These are phyloP conservation scores for Yamadazyma pseudoaaseri DNA, from an alignment of 1,139 yeast genomes.

Conservation along the genomic window DNA sequence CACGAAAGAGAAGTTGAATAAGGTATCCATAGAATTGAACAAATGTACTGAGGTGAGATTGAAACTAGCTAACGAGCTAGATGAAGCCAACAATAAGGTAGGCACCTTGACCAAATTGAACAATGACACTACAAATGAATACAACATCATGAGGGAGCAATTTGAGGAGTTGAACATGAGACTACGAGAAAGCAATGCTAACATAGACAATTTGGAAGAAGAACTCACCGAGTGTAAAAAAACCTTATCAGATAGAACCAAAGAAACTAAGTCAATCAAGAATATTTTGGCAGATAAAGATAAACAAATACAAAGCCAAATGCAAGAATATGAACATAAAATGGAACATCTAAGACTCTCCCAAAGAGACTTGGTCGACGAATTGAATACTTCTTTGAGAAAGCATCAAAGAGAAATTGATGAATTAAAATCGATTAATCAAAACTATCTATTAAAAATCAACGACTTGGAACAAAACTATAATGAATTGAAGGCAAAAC, in stretches of 20 bases:
- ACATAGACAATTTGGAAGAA: conserved; percentile 71
- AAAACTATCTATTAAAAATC: conserved; percentile 27
- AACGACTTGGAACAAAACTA: conserved; percentile 42
- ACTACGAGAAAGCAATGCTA: conserved; percentile 59
- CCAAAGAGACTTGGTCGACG: conserved; percentile 47
- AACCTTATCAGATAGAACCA: conserved; percentile 72
- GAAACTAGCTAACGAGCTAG: conserved; percentile 46
- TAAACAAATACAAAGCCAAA: conserved; percentile 49
- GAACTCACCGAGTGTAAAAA: conserved; percentile 74
- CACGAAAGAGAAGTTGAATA: conserved; percentile 33
- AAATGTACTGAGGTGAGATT: conserved; percentile 54
- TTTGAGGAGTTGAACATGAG: conserved; percentile 75
- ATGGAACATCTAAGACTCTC: conserved; percentile 49
- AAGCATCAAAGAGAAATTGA: conserved; percentile 53
- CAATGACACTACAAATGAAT: conserved; percentile 50
- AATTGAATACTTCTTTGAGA: conserved; percentile 46
- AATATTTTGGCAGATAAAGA: conserved; percentile 68
- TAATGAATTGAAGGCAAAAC: conserved; percentile 23
- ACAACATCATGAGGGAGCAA: conserved; percentile 64
- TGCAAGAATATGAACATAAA: conserved; percentile 31
- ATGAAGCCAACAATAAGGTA: conserved; percentile 50
- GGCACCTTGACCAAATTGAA: conserved; percentile 49
- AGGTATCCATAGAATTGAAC: conserved; percentile 29
- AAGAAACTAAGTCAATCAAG: conserved; percentile 75
- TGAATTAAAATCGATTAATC: conserved; percentile 34